These are phyloP conservation scores for Pythium myriotylum DNA, from an alignment of 352 stramenopile species.

Conservation along the genomic window DNA sequence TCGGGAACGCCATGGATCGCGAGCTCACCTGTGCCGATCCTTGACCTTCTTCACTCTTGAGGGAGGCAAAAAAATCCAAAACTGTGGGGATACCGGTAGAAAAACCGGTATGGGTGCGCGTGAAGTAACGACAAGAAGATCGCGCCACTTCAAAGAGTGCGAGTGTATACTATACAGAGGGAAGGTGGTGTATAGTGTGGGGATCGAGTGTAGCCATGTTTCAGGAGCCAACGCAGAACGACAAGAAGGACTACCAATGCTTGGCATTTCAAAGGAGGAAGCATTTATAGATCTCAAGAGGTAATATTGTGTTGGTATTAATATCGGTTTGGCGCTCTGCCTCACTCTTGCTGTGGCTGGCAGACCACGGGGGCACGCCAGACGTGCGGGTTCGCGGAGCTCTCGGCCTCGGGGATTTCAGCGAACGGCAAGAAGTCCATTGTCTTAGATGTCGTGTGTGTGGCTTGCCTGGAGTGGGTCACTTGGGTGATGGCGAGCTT, in stretches of 20 bases:
- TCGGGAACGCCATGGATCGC: conserved; percentile 9
- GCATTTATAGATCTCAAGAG: not conserved
- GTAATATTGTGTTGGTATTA: not conserved
- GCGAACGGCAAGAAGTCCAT: conserved; percentile 19
- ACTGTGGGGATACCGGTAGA: conserved; percentile 14
- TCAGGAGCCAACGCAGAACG: too few relatives aligned
- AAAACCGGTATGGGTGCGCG: conserved; percentile 8
- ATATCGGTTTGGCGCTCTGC: not conserved
- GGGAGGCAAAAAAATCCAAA: conserved; percentile 25
- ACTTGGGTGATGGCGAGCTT: too few relatives aligned
- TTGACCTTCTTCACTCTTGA: conserved; percentile 28
- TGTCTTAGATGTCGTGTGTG: conserved; percentile 1
- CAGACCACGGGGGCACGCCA: conserved; percentile 16
- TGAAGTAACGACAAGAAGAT: conserved; percentile 26
- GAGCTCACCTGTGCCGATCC: conserved; percentile 28
- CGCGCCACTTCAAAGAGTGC: not conserved
- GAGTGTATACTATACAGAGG: conserved; percentile 3
- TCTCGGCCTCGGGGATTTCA: conserved; percentile 18
- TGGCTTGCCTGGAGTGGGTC: not conserved
- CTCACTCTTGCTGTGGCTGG: conserved; percentile 13
- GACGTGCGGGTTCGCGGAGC: conserved; percentile 7
- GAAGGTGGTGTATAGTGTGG: too few relatives aligned
- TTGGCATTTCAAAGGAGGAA: too few relatives aligned
- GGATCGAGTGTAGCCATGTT: too few relatives aligned
- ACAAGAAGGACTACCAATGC: too few relatives aligned